Conservation (phyloP, 2,329 filamentous ascomycete genomes). For the Coniochaeta sp. region DNA sequence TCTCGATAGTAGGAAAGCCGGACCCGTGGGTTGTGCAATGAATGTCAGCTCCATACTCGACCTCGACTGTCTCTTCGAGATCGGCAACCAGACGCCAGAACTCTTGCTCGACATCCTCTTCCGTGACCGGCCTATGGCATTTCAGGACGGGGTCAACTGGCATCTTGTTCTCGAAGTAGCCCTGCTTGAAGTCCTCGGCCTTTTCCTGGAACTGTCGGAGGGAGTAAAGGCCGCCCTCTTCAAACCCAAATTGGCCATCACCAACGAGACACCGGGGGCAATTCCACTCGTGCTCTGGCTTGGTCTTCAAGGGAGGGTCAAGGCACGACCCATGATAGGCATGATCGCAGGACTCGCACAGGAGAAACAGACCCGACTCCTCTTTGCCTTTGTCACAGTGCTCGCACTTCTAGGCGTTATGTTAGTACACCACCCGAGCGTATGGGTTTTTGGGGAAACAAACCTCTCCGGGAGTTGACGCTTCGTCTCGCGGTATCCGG, state of each 20-base stretch:
- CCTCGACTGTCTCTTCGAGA: conserved; percentile 90
- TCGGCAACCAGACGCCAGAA: conserved; percentile 96
- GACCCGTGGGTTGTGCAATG: conserved; percentile 97
- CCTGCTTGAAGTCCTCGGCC: conserved; percentile 89
- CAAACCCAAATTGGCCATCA: conserved; percentile 94
- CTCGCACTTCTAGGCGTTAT: conserved; percentile 66
- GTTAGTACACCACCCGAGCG: no score
- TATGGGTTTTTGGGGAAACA: no score
- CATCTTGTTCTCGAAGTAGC: conserved; percentile 87
- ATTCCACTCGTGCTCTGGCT: conserved; percentile 88
- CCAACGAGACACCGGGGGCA: conserved; percentile 92
- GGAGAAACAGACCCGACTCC: conserved; percentile 60
- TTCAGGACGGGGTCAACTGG: conserved; percentile 80
- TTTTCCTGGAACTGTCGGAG: conserved; percentile 94
- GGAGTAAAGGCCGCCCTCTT: conserved; percentile 93
- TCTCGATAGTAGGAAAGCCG: conserved; percentile 91
- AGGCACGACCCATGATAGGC: conserved; percentile 83
- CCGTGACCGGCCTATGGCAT: conserved; percentile 72
- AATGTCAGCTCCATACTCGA: conserved; percentile 96
- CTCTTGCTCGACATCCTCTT: conserved; percentile 92
- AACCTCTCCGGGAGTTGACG: conserved; percentile 35
- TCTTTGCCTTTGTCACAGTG: conserved; percentile 70
- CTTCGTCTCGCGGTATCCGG: conserved; percentile 51
- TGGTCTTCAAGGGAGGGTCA: conserved; percentile 72
- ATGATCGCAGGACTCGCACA: conserved; percentile 89